Evolutionary conservation across 108 stramenopile species (phyloP), one percentile per base, ranked within the genome.

Genomic region (Nitzschia putrida): DNA sequence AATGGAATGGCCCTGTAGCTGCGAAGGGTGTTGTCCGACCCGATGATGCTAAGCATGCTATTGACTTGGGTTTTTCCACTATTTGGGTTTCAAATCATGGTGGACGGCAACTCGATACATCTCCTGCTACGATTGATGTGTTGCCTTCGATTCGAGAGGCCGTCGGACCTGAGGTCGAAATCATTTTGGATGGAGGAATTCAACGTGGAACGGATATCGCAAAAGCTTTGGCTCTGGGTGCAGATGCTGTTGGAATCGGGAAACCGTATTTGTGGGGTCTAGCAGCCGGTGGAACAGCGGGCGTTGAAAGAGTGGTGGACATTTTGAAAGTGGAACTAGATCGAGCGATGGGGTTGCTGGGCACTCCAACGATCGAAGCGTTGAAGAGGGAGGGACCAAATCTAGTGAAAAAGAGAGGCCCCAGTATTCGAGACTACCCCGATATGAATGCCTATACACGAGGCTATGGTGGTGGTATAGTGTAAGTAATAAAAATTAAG

Each of bases 31-130:
- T 97, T 9, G 80, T 90, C 53, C 84, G 90, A 12, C 89, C 92
- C 9, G 95, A 97, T 57, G 96, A 97, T 81, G 96, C 96, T 22
- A 50, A 70, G 16, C 73, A 69, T 42, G 90, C 92, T 6, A 80
- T 93, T 8, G 79, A 92, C 54, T 73, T 68, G 43, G 94, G 94
- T 24, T 94, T 94, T 68, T 86, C 92, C 26, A 93, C 85, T 21
- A 93, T 97, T 76, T 95, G 94, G 96, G 86, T 97, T 23, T 90
- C 89, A 41, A 95, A 97, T 79, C 96, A 97, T 78, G 96, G 96
- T 14, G 96, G 92, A n/a, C 83, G 96, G 45, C 96, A 97, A 71
- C 76, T 97, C 50, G 96, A 97, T 61, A 93, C 93, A 21, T 72
- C 82, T n/a, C 89, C 92, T 0, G 91, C 96, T 9, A 91, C 95